These are phyloP conservation scores for Sarocladium brachiariae DNA, from an alignment of 2,329 filamentous ascomycete genomes.

Conservation along the genomic window DNA sequence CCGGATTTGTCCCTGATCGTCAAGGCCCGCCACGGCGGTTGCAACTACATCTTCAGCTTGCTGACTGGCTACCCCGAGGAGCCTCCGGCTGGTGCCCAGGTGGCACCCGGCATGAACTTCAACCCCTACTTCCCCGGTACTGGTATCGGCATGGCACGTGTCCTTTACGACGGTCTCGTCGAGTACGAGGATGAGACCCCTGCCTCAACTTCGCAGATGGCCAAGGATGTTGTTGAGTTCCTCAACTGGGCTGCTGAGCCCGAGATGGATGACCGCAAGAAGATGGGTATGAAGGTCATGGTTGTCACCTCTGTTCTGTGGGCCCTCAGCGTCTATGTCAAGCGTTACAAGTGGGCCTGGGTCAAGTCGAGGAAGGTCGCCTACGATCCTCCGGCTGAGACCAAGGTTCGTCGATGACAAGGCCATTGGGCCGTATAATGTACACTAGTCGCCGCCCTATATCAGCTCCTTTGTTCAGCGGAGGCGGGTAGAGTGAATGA, in stretches of 20 bases:
- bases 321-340: slow-evolving; percentile 90
- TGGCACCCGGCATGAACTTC: slow-evolving; percentile 93
- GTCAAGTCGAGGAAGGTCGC: slow-evolving; percentile 93
- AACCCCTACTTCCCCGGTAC: slow-evolving; percentile 99
- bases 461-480: slow-evolving; percentile 35
- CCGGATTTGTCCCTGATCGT: slow-evolving; percentile 96
- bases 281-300: slow-evolving; percentile 97
- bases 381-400: slow-evolving; percentile 68
- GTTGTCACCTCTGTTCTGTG: slow-evolving; percentile 72
- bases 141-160: slow-evolving; percentile 97
- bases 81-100: slow-evolving; percentile 77
- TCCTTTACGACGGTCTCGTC: slow-evolving; percentile 93
- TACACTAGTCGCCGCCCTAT: slow-evolving; percentile 36
- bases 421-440: slow-evolving; percentile 24
- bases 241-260: slow-evolving; percentile 99
- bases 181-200: slow-evolving; percentile 97
- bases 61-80: slow-evolving; percentile 97
- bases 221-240: slow-evolving; percentile 98
- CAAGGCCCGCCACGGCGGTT: slow-evolving; percentile 96
- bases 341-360: slow-evolving; percentile 98
- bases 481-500: slow-evolving; percentile 31
- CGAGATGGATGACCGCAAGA: slow-evolving; percentile 99
- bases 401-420: slow-evolving; percentile 40
- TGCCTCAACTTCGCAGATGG: slow-evolving; percentile 96
- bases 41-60: slow-evolving; percentile 96